phyloP scores from a whole-genome alignment of 805 yeast genomes.

The Cyberlindnera saturnus region DNA sequence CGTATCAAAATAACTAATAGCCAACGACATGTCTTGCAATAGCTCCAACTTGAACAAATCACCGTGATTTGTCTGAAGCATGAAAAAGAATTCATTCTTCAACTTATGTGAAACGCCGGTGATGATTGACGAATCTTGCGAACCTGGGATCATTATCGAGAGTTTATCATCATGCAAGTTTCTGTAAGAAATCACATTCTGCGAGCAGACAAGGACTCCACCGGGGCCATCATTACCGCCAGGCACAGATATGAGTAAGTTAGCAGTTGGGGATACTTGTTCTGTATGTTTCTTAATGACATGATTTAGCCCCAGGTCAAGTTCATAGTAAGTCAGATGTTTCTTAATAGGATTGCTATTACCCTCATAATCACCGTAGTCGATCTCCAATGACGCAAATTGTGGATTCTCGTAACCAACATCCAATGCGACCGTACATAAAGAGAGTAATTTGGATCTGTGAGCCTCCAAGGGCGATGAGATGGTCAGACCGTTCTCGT shows the following conservation, averaged over 20 bases:
- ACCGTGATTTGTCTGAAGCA: conserved; percentile 67
- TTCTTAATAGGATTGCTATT: conserved; percentile 22
- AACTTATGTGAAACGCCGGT: conserved; percentile 60
- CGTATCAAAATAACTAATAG: conserved; percentile 72
- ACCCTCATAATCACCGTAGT: conserved; percentile 32
- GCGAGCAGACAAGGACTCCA: conserved; percentile 63
- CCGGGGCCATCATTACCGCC: conserved; percentile 65
- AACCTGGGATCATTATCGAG: conserved; percentile 50
- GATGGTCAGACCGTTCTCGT: conserved; percentile 42
- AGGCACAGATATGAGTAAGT: conserved; percentile 60
- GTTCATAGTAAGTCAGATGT: conserved; percentile 61
- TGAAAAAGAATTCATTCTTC: conserved; percentile 54
- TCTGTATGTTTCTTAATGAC: conserved; percentile 49
- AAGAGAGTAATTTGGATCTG: conserved; percentile 43
- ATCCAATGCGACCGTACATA: conserved; percentile 55
- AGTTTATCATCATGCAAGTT: conserved; percentile 32
- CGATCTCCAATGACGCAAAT: conserved; percentile 75
- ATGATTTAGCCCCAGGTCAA: conserved; percentile 83
- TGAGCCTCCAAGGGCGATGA: conserved; percentile 74
- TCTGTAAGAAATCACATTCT: conserved; percentile 47
- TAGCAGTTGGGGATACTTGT: conserved; percentile 35
- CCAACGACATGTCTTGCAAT: conserved; percentile 37
- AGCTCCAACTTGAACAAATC: conserved; percentile 67
- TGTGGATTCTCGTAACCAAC: conserved; percentile 77
- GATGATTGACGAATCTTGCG: conserved; percentile 32